phyloP scores from a whole-genome alignment of 1,284 basidiomycete species.

The Ganoderma multipileum region DNA sequence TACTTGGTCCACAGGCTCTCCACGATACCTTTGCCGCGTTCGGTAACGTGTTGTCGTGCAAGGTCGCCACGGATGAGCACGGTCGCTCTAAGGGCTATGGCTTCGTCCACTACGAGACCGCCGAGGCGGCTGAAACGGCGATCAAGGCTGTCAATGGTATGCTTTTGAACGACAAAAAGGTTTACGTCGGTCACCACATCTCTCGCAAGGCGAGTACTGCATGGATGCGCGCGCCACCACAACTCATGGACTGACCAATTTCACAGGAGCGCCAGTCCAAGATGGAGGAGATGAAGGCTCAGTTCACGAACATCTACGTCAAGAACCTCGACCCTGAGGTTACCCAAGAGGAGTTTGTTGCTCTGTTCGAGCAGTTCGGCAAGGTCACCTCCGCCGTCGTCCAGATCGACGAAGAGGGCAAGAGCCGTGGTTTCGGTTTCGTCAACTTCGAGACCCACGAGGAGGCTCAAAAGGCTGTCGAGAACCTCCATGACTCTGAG shows the following conservation, averaged over 20 bases:
- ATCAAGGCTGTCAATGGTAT: conserved; percentile 99
- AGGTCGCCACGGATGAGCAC: conserved; percentile 95
- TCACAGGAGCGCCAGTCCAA: conserved; percentile 93
- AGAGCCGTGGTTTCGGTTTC: conserved; percentile 97
- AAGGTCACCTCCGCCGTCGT: conserved; percentile 90
- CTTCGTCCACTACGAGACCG: conserved; percentile 99
- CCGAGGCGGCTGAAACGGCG: conserved; percentile 94
- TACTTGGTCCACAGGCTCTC: conserved; percentile 69
- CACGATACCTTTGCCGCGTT: conserved; percentile 99
- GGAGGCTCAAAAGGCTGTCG: conserved; percentile 90
- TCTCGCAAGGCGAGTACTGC: conserved; percentile 82
- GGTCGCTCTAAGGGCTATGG: conserved; percentile 97
- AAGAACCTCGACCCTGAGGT: conserved; percentile 95
- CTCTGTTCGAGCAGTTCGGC: conserved; percentile 85
- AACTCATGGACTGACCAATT: not conserved
- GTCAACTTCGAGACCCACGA: conserved; percentile 97
- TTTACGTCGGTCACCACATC: conserved; percentile 98
- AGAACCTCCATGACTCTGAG: conserved; percentile 90
- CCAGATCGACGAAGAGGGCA: conserved; percentile 86
- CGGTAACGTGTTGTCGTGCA: conserved; percentile 99
- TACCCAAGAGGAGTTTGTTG: conserved; percentile 88
- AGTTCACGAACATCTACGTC: conserved; percentile 98
- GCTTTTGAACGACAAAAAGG: conserved; percentile 99
- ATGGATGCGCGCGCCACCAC: not conserved
- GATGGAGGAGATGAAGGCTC: conserved; percentile 95